Evolutionary conservation across 768 basidiomycete species (phyloP).

Genomic region (Calocera viscosa): DNA sequence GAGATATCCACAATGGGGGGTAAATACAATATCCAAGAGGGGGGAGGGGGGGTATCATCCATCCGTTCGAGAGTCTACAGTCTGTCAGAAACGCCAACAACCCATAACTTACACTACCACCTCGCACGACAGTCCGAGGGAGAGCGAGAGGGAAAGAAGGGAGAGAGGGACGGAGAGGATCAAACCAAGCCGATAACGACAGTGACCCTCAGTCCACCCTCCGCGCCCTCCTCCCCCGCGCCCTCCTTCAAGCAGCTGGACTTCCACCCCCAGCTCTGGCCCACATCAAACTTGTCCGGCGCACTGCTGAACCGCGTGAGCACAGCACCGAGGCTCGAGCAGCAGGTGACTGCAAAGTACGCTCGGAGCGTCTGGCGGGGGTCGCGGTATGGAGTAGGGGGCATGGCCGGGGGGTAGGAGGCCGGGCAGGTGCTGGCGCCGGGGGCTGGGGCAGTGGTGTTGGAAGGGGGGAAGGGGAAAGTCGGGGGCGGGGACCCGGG

Average conservation of each 20-base stretch:
- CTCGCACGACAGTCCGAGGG: too few species aligned
- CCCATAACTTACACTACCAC: too few species aligned
- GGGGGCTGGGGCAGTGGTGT: not conserved
- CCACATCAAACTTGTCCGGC: slow-evolving; percentile 72
- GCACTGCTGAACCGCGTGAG: slow-evolving; percentile 74
- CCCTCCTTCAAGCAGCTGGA: slow-evolving; percentile 41
- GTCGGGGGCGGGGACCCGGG: slow-evolving; percentile 2
- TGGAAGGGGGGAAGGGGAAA: not conserved
- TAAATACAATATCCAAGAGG: too few species aligned
- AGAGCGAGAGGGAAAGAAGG: too few species aligned
- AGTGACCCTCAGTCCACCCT: slow-evolving; percentile 63
- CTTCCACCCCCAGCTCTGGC: slow-evolving; percentile 94
- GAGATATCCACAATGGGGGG: too few species aligned
- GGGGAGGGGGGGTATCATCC: not conserved
- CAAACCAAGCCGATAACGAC: slow-evolving; percentile 67
- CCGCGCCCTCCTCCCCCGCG: slow-evolving; percentile 28
- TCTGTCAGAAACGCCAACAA: not conserved
- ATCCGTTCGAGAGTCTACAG: not conserved
- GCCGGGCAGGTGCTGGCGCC: slow-evolving; percentile 33
- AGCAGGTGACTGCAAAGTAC: slow-evolving; percentile 74
- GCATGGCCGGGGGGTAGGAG: slow-evolving; percentile 31
- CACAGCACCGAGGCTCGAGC: slow-evolving; percentile 66
- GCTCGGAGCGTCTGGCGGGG: slow-evolving; percentile 57
- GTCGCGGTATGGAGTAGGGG: slow-evolving; percentile 63
- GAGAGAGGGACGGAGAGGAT: too few species aligned